A percentile compares a stretch with the other conserved stretches of the same genome.
Evolutionary conservation across 106 monocot species (phyloP).

Genomic region (Platanthera zijinensis): DNA sequence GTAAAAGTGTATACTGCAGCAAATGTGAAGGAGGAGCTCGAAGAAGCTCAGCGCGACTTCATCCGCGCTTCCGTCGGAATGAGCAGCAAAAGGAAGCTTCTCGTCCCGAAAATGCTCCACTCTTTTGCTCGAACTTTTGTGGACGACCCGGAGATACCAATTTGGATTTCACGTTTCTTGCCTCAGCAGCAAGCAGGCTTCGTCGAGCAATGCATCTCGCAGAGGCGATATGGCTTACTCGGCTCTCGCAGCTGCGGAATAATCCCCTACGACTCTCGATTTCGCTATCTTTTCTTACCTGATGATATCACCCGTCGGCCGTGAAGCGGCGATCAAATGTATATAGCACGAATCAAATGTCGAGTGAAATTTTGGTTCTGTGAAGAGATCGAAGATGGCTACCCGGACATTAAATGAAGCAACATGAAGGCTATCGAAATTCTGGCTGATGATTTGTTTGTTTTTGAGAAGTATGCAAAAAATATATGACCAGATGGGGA

Average conservation of each 20-base stretch:
- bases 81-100: constrained; percentile 72
- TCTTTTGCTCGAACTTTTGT: constrained; percentile 34
- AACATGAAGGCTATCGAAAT: background rate
- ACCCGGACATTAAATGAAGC: background rate
- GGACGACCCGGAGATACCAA: constrained; percentile 31
- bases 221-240: constrained; percentile 32
- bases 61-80: constrained; percentile 73
- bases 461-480: background rate
- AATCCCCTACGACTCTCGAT: constrained; percentile 60
- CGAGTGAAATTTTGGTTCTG: background rate
- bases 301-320: constrained; percentile 21
- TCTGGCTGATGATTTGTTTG: no score
- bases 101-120: constrained; percentile 81
- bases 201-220: constrained; percentile 31
- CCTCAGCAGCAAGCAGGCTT: constrained; percentile 41
- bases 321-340: background rate
- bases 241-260: constrained; percentile 34
- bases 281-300: constrained; percentile 80
- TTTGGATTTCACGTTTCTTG: constrained; percentile 48
- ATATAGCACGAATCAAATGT: background rate
- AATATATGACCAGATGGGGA: background rate
- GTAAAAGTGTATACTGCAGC: constrained; percentile 54
- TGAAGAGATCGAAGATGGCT: background rate
- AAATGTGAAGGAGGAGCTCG: constrained; percentile 62
- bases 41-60: constrained; percentile 63